Evolutionary conservation across 345 rosid species (phyloP).

Genomic region (Murraya paniculata): DNA sequence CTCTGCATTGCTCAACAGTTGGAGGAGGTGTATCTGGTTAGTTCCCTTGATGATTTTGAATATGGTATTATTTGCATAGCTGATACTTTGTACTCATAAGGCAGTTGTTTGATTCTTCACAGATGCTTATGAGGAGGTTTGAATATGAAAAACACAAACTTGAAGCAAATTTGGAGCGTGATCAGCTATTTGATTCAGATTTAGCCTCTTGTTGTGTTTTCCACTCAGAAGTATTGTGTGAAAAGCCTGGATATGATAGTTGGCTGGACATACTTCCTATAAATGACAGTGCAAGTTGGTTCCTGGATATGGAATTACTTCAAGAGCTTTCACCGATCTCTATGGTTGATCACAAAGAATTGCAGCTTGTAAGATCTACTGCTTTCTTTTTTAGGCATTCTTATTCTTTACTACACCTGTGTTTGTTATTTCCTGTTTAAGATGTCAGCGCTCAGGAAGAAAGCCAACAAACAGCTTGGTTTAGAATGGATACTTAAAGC

Average conservation of each 20-base stretch:
- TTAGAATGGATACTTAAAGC: background rate
- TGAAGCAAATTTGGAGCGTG: conserved; percentile 27
- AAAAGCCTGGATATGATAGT: conserved; percentile 42
- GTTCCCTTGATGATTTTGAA: conserved; percentile 12
- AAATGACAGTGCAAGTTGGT: conserved; percentile 60
- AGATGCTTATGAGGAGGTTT: conserved; percentile 69
- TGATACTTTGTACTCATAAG: conserved; percentile 9
- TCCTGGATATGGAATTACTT: conserved; percentile 65
- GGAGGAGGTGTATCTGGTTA: conserved; percentile 72
- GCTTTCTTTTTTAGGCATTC: background rate
- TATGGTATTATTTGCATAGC: background rate
- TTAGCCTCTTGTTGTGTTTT: conserved; percentile 52
- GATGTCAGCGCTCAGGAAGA: background rate
- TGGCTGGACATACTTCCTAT: conserved; percentile 57
- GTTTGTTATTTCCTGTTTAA: background rate
- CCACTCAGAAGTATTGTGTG: conserved; percentile 48
- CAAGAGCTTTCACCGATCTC: conserved; percentile 44
- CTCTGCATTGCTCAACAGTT: conserved; percentile 42
- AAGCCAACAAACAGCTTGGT: background rate
- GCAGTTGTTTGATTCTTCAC: conserved; percentile 24
- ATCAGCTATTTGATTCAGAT: conserved; percentile 27
- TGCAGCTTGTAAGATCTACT: conserved; percentile 42
- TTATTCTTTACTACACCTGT: too few species aligned
- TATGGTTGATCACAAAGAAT: conserved; percentile 31
- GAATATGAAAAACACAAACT: conserved; percentile 51